Conservation (phyloP, 1,284 basidiomycete species). For the Violaceomyces palustris region DNA sequence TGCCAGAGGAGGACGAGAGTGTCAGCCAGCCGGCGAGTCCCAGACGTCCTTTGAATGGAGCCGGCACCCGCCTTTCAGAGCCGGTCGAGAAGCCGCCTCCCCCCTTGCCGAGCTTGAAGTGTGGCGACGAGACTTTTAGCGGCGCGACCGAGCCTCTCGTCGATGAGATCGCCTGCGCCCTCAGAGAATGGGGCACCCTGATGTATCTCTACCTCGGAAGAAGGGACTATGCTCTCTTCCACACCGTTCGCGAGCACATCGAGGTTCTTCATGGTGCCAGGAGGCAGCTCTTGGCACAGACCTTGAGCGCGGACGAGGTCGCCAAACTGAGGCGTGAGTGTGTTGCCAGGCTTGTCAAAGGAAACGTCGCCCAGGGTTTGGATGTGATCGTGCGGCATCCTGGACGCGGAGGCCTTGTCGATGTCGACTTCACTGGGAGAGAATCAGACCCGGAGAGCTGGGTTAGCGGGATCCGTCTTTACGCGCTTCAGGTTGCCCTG, state of each 20-base stretch:
- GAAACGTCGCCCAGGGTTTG: constrained; percentile 83
- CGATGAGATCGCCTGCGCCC: constrained; percentile 92
- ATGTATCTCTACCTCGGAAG: constrained; percentile 84
- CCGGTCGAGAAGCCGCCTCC: constrained; percentile 62
- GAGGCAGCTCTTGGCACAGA: constrained; percentile 78
- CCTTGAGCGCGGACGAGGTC: constrained; percentile 81
- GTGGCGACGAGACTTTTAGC: constrained; percentile 38
- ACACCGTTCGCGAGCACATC: constrained; percentile 79
- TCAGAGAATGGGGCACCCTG: constrained; percentile 89
- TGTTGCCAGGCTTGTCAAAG: constrained; percentile 78
- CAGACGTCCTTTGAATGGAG: constrained; percentile 11
- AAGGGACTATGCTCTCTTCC: constrained; percentile 84
- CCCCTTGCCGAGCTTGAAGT: constrained; percentile 81
- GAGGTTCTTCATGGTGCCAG: constrained; percentile 84
- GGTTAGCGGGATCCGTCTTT: constrained; percentile 49
- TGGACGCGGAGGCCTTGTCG: constrained; percentile 80
- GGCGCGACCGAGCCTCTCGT: constrained; percentile 71
- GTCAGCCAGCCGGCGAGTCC: constrained; percentile 24
- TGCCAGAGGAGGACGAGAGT: constrained; percentile 32
- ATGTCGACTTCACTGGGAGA: constrained; percentile 42
- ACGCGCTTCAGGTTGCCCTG: constrained; percentile 49
- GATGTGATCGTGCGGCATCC: constrained; percentile 95
- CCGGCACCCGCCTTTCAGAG: too few relatives aligned
- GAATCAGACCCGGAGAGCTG: constrained; percentile 40
- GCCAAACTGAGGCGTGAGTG: constrained; percentile 76